A percentile compares a stretch with the other conserved stretches of the same genome.
Conservation (phyloP, 192 early-diverging fungal genomes). For the Powellomyces hirtus region DNA sequence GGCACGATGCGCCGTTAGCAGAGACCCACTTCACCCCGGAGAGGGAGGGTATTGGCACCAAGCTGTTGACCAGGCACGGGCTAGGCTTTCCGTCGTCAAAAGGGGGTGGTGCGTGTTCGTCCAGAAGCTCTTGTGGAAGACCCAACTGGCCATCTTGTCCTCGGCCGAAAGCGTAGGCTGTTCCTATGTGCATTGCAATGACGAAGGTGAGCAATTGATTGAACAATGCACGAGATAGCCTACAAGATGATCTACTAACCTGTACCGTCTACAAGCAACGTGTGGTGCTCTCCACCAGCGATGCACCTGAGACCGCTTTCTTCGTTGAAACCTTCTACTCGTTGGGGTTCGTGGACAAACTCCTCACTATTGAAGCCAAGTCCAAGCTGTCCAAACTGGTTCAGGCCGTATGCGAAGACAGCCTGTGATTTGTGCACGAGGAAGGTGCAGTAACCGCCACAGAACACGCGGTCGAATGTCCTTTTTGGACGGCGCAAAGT, state of each 20-base stretch:
- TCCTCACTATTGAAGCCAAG: slow-evolving; percentile 44
- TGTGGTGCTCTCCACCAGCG: slow-evolving; percentile 85
- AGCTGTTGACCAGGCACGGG: slow-evolving; percentile 35
- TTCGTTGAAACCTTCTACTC: slow-evolving; percentile 50
- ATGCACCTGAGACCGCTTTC: slow-evolving; percentile 52
- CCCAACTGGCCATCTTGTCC: slow-evolving; percentile 83
- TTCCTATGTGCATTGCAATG: slow-evolving; percentile 39
- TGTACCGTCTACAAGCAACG: slow-evolving; percentile 71
- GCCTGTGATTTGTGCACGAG: slow-evolving; percentile 65
- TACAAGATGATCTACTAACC: neutral
- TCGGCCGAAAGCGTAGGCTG: slow-evolving; percentile 79
- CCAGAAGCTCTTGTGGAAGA: slow-evolving; percentile 44
- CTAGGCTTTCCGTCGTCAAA: neutral
- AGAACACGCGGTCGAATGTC: slow-evolving; percentile 64
- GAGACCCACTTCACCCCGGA: slow-evolving; percentile 48
- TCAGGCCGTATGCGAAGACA: slow-evolving; percentile 83
- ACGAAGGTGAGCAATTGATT: neutral
- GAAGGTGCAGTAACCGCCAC: slow-evolving; percentile 84
- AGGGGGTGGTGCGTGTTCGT: slow-evolving; percentile 3
- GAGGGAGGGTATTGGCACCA: slow-evolving; percentile 39
- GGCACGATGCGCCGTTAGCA: slow-evolving; percentile 51
- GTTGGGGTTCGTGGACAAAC: slow-evolving; percentile 40
- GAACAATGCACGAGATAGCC: neutral
- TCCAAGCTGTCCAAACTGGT: slow-evolving; percentile 89
- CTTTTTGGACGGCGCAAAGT: slow-evolving; percentile 51